Base-by-base conservation (phyloP, 495 filamentous ascomycete genomes). In the Pyronema domesticum region DNA sequence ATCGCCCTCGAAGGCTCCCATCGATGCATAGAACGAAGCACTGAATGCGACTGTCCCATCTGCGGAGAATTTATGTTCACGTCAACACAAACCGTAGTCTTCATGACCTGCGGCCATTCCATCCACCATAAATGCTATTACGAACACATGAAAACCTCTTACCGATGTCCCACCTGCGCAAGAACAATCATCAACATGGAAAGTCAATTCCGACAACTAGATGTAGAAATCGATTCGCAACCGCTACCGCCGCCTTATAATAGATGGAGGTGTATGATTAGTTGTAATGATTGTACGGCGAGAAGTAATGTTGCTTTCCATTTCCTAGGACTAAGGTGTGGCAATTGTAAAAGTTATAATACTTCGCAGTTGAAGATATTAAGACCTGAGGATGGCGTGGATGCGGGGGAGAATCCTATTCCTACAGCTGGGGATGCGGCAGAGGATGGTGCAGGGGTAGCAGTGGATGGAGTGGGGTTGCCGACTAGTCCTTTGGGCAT, bases 51-150 rank as follows among this genome's bases (percentile, higher is more conserved):
- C 64, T 99, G 91, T 65, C 91, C 91, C n/a, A 95, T 99, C 56
- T 99, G 91, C 65, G 85, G 86, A 19, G 87, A 94, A 49, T 95
- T 95, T 65, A 85, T 99, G 79, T 96, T 96, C 67, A 87, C 81
- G n/a, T 96, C 91, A 15, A 80, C 85, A 0, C 76, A 80, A 55
- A 77, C 80, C 1, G 87, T 99, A 7, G 86, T 94, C 37, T 93
- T 94, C 64, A 88, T 99, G 82, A 77, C 79, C 43, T 99, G 91
- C 68, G 93, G 93, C 7, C 91, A 99, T 67, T 91, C 87, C 67
- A 91, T 99, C 59, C 91, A 99, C 66, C 76, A 80, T 55, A 76
- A 76, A 56, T 99, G 91, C 69, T 85, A 91, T 63, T 76, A 81
- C 35, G 77, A 86, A 58, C 82, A 93, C 63, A 86, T 86, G 71